Evolutionary conservation across 2,329 filamentous ascomycete species (phyloP), one percentile per base, ranked within the genome.

Genomic region (Pleomassaria siparia): DNA sequence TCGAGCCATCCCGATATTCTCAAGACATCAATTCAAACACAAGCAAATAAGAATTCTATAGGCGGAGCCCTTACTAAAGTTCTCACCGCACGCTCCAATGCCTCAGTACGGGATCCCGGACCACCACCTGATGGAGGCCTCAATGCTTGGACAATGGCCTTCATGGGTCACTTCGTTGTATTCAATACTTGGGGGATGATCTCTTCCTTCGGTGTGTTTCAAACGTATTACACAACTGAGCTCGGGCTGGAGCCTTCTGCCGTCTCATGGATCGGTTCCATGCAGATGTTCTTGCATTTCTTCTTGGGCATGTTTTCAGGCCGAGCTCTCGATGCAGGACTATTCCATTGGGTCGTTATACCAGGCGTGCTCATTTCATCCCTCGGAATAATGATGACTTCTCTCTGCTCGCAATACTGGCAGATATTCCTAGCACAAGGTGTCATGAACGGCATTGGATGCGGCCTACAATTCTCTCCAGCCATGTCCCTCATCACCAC

Each of bases 341-440:
- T 74, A 42, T 80, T 79, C 59, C 71, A 75, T 50, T 67, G 69
- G 50, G 71, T 70, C 0, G 56, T 78, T 26, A 59, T 72, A 0
- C 49, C 71, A 0, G 78, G 78, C 0, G 72, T 74, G 10, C 45
- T 74, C 4, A 51, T 78, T n/a, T 69, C 73, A 15, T 52, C 75
- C 2, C 59, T 80, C 5, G 74, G 74, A 21, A 76, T 80, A 42
- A 79, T 80, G 63, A 77, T 78, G 74, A 79, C 76, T 2, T 78
- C 74, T 11, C 50, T 80, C 13, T 75, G 72, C 46, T 74, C 68
- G 3, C 55, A 69, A 44, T 80, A 80, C 55, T 80, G 75, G 75
- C 77, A 80, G 32, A 56, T 70, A 13, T 69, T 72, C 53, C 56
- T 72, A 5, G 64, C 69, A 0, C 68, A 72, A 47, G 69, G 68